These are phyloP conservation scores for Sporisorium sorghi DNA, from an alignment of 1,284 basidiomycete genomes.

Conservation along the genomic window DNA sequence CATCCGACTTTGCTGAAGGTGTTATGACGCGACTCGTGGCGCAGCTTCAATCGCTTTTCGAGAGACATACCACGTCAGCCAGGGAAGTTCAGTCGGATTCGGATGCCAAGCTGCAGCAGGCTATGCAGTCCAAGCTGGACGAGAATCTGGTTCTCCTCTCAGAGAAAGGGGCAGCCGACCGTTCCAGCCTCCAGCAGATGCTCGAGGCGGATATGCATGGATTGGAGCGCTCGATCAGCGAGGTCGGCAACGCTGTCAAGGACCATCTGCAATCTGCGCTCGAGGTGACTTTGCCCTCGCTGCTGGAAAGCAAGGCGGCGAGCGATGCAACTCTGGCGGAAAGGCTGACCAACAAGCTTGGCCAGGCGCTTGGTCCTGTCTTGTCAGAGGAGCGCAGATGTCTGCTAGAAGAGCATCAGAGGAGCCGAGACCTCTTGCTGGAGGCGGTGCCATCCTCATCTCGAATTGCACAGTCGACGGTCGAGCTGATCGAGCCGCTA, in stretches of 20 bases:
- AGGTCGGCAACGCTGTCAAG: slow-evolving; percentile 16
- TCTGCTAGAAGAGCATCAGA: slow-evolving; percentile 28
- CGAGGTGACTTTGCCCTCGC: slow-evolving; percentile 35
- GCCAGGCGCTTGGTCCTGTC: slow-evolving; percentile 23
- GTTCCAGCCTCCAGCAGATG: slow-evolving; percentile 39
- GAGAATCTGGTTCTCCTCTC: slow-evolving; percentile 42
- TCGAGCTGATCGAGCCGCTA: slow-evolving; percentile 41
- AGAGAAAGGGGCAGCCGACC: slow-evolving; percentile 37
- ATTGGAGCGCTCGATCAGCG: slow-evolving; percentile 24
- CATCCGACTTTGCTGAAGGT: slow-evolving; percentile 14
- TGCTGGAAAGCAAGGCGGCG: slow-evolving; percentile 37
- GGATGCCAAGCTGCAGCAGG: slow-evolving; percentile 17
- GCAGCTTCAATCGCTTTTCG: slow-evolving; percentile 15
- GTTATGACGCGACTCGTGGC: slow-evolving; percentile 17
- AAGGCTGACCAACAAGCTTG: slow-evolving; percentile 34
- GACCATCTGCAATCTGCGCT: slow-evolving; percentile 42
- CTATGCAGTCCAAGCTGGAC: slow-evolving; percentile 41
- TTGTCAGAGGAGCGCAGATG: slow-evolving; percentile 33
- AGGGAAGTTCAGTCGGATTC: slow-evolving; percentile 8
- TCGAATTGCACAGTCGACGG: slow-evolving; percentile 37
- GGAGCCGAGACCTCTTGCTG: slow-evolving; percentile 17
- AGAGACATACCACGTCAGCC: slow-evolving; percentile 10
- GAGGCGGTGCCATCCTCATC: slow-evolving; percentile 21
- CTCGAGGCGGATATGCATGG: slow-evolving; percentile 25
- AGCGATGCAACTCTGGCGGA: slow-evolving; percentile 17